These are phyloP conservation scores for Pseudocercospora fijiensis DNA, from an alignment of 2,329 filamentous ascomycete species.

Conservation along the genomic window DNA sequence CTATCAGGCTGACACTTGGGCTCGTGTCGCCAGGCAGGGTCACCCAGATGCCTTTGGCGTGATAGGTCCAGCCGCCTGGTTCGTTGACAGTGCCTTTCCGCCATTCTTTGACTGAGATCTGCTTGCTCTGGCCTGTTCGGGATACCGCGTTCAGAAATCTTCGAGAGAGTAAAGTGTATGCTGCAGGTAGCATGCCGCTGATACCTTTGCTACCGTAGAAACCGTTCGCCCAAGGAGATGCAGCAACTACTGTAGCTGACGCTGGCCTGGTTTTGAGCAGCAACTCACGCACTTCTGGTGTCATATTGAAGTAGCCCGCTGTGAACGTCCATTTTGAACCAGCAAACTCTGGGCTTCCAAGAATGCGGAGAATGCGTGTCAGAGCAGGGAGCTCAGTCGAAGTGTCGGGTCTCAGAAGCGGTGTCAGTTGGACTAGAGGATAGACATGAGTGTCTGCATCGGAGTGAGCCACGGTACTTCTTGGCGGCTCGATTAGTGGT, in stretches of 20 bases:
- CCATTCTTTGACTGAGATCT: constrained; percentile 83
- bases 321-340: constrained; percentile 91
- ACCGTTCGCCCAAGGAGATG: constrained; percentile 89
- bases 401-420: constrained; percentile 72
- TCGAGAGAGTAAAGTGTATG: constrained; percentile 84
- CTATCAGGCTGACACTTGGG: constrained; percentile 78
- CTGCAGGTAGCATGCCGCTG: constrained; percentile 84
- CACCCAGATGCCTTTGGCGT: constrained; percentile 94
- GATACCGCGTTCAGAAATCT: constrained; percentile 70
- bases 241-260: constrained; percentile 82
- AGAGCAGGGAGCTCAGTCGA: constrained; percentile 89
- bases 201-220: constrained; percentile 88
- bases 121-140: constrained; percentile 53
- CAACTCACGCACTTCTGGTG: constrained; percentile 75
- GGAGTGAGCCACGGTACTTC: constrained; percentile 16
- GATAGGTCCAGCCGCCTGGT: constrained; percentile 90
- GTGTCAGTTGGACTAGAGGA: constrained; percentile 82
- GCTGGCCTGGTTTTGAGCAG: constrained; percentile 70
- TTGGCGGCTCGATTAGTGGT: constrained; percentile 59
- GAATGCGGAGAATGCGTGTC: constrained; percentile 67
- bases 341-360: constrained; percentile 63
- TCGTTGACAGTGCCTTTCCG: constrained; percentile 75
- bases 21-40: constrained; percentile 63
- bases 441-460: constrained; percentile 72
- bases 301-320: constrained; percentile 97